Conservation (phyloP, 2,329 filamentous ascomycete species). For the Colletotrichum sp. region DNA sequence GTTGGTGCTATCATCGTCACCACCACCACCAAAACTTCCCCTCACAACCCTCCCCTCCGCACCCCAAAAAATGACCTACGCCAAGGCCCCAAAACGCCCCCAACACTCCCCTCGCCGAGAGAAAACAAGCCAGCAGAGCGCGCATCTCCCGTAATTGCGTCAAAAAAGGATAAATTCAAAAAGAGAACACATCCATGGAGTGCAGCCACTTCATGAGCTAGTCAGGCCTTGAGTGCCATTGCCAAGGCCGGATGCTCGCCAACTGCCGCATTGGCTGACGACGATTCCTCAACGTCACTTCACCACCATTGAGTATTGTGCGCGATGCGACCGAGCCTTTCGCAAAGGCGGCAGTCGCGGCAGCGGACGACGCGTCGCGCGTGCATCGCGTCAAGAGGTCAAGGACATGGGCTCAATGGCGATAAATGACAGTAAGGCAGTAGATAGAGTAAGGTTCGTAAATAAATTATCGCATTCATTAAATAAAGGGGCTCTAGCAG, state of each 20-base stretch:
- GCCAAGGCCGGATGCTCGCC: background rate
- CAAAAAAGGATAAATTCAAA: background rate
- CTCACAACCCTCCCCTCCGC: background rate
- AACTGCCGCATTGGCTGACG: background rate
- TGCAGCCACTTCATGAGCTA: background rate
- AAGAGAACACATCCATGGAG: background rate
- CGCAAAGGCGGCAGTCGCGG: background rate
- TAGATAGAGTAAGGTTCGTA: background rate
- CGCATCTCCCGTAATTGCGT: constrained; percentile 1
- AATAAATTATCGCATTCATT: background rate
- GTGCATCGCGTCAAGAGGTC: background rate
- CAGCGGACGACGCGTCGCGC: background rate
- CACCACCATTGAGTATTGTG: background rate
- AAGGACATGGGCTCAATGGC: background rate
- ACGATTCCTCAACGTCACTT: background rate
- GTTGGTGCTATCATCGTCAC: no score
- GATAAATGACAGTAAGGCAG: background rate
- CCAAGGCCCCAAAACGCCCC: background rate
- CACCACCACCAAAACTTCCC: no score
- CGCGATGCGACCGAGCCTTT: background rate
- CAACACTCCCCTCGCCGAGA: background rate
- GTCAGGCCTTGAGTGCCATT: background rate
- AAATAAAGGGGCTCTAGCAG: background rate
- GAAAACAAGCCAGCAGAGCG: background rate
- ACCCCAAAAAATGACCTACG: background rate